phyloP scores from a whole-genome alignment of 1,284 basidiomycete species.

The Rhodotorula sp. region DNA sequence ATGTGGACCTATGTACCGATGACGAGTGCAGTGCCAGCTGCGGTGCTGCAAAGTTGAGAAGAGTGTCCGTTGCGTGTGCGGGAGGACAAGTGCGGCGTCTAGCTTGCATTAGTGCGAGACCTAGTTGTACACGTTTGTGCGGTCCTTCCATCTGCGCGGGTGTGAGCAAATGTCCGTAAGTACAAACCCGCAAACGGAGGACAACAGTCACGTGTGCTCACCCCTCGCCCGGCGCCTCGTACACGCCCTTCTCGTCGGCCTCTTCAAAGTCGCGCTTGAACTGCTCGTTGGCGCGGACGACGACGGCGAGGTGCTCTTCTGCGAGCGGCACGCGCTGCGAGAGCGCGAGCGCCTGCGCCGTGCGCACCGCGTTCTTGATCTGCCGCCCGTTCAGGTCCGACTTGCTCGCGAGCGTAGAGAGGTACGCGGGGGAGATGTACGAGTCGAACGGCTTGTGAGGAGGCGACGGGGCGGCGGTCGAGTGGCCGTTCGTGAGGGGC shows the following conservation, averaged over 20 bases:
- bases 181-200: too few relatives aligned
- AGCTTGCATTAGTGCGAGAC: too few relatives aligned
- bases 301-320: slow-evolving; percentile 21
- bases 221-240: slow-evolving; percentile 26
- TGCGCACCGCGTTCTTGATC: slow-evolving; percentile 39
- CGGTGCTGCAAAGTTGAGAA: too few relatives aligned
- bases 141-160: slow-evolving; percentile 21
- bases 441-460: background rate
- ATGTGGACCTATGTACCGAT: too few relatives aligned
- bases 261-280: slow-evolving; percentile 59
- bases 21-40: too few relatives aligned
- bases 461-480: background rate
- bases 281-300: slow-evolving; percentile 50
- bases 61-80: too few relatives aligned
- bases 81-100: too few relatives aligned
- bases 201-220: background rate
- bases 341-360: slow-evolving; percentile 35
- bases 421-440: slow-evolving; percentile 12
- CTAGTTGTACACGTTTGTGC: too few relatives aligned
- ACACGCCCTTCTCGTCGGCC: slow-evolving; percentile 27
- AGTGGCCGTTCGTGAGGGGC: too few relatives aligned
- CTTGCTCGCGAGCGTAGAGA: slow-evolving; percentile 7
- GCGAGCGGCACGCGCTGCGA: slow-evolving; percentile 3
- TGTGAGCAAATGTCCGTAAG: too few relatives aligned
- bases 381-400: slow-evolving; percentile 32